Evolutionary conservation across 2,329 filamentous ascomycete genomes (phyloP), one percentile per base, ranked within the genome.

Genomic region (Cytospora paraplurivora): DNA sequence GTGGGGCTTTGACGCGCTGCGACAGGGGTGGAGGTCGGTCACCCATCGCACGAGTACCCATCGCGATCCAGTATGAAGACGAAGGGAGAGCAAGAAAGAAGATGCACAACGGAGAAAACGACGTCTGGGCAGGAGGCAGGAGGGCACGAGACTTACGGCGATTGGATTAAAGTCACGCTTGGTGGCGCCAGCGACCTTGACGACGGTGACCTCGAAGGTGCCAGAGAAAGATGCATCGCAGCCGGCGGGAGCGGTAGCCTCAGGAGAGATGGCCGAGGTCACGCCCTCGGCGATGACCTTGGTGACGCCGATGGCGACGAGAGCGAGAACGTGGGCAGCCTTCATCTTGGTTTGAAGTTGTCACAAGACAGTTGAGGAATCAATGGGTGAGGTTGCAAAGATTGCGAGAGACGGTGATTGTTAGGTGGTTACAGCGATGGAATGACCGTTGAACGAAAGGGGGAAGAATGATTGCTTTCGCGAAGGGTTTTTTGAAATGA

Each of bases 181-280:
- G 68, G 78, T 64, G 74, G 78, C 73, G 13, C 73, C 66, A 38
- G 68, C 66, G 38, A 76, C 68, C 21, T 75, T 73, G 52, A 82
- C 76, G 58, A 86, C 80, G 55, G 84, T 82, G 67, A 90, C 82
- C 71, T 86, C 78, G 68, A 91, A 90, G 38, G 76, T 76, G 55
- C 85, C 84, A 15, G 77, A 70, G 69, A 80, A 82, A 60, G 73
- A 79, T 12, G 75, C 67, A 54, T 74, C 71, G 77, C 88, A 91
- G 64, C 82, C 83, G 1, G 75, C 70, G 1, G 87, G 85, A 3
- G 56, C 33, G 1, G 82, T 73, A 3, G 78, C 67, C 17, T 72
- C 75, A 1, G 76, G 72, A 7, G 81, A 74, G 59, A 87, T 78
- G 66, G 76, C 69, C 17, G 75, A 75, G 49, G 78, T 79, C 53